phyloP scores from a whole-genome alignment of 2,329 filamentous ascomycete species.

The Alternaria triticina region DNA sequence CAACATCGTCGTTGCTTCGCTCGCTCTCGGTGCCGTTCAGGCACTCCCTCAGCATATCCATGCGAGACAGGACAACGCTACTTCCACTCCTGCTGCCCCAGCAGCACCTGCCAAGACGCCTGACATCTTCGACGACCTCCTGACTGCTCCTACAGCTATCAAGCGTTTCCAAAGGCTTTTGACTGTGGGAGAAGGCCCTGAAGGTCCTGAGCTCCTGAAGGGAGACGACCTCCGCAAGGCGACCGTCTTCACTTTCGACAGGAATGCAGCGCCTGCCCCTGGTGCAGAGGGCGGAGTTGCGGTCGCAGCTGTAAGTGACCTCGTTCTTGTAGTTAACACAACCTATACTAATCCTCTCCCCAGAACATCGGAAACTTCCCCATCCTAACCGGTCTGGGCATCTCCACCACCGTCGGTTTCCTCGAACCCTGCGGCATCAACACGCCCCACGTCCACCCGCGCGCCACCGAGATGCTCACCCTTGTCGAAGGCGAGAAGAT shows the following conservation, averaged over 20 bases:
- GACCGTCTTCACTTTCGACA: slow-evolving; percentile 70
- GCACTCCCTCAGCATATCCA: slow-evolving; percentile 34
- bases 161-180: slow-evolving; percentile 49
- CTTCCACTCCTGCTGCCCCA: slow-evolving; percentile 6
- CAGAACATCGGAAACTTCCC: slow-evolving; percentile 50
- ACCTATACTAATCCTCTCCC: neutral
- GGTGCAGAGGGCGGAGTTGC: slow-evolving; percentile 61
- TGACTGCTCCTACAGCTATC: slow-evolving; percentile 44
- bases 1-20: slow-evolving; percentile 42
- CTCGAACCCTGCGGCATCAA: slow-evolving; percentile 56
- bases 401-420: slow-evolving; percentile 49
- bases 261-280: slow-evolving; percentile 46
- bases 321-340: too few species aligned
- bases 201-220: slow-evolving; percentile 30
- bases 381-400: slow-evolving; percentile 48
- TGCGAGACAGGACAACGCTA: neutral
- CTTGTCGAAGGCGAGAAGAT: slow-evolving; percentile 51
- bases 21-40: slow-evolving; percentile 40
- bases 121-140: slow-evolving; percentile 39
- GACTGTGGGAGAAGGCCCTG: slow-evolving; percentile 27
- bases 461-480: slow-evolving; percentile 57
- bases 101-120: slow-evolving; percentile 15
- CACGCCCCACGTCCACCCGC: slow-evolving; percentile 57
- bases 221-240: slow-evolving; percentile 37
- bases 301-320: slow-evolving; percentile 37